phyloP scores from a whole-genome alignment of 352 stramenopile species.

The Phytophthora multivora region DNA sequence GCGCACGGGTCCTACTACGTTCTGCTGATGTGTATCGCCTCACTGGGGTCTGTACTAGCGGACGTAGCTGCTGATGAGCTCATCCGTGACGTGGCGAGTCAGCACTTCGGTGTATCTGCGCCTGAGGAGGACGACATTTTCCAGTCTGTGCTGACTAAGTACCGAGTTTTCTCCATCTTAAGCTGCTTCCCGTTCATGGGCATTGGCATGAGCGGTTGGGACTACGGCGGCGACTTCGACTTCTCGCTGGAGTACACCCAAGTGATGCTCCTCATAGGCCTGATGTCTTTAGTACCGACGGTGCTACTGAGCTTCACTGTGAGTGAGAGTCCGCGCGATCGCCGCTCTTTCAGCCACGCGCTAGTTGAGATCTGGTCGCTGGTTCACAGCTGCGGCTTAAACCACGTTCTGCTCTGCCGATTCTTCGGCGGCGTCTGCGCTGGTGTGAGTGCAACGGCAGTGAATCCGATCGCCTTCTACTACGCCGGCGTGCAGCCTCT shows the following conservation, averaged over 20 bases:
- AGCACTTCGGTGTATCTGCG: constrained; percentile 2
- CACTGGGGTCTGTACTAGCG: constrained; percentile 70
- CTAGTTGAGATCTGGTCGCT: constrained; percentile 38
- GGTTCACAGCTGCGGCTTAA: constrained; percentile 38
- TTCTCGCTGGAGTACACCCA: constrained; percentile 54
- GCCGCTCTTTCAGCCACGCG: constrained; percentile 26
- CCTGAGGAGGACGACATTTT: constrained; percentile 34
- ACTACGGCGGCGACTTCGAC: constrained; percentile 69
- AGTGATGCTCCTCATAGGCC: constrained; percentile 48
- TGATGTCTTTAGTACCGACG: constrained; percentile 33
- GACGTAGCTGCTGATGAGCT: constrained; percentile 75
- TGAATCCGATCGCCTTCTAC: constrained; percentile 49
- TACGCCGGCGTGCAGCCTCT: constrained; percentile 53
- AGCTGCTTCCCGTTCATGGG: constrained; percentile 57
- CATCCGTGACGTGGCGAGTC: constrained; percentile 34
- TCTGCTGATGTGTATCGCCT: constrained; percentile 70
- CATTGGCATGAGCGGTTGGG: constrained; percentile 52
- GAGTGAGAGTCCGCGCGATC: constrained; percentile 11
- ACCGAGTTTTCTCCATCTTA: constrained; percentile 40
- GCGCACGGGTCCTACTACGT: constrained; percentile 49
- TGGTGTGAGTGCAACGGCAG: constrained; percentile 42
- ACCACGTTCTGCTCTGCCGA: constrained; percentile 40
- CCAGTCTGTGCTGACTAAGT: constrained; percentile 38
- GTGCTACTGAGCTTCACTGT: constrained; percentile 37
- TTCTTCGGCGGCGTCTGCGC: constrained; percentile 45